Conservation (phyloP, 2,329 filamentous ascomycete genomes). For the Sarocladium strictum region DNA sequence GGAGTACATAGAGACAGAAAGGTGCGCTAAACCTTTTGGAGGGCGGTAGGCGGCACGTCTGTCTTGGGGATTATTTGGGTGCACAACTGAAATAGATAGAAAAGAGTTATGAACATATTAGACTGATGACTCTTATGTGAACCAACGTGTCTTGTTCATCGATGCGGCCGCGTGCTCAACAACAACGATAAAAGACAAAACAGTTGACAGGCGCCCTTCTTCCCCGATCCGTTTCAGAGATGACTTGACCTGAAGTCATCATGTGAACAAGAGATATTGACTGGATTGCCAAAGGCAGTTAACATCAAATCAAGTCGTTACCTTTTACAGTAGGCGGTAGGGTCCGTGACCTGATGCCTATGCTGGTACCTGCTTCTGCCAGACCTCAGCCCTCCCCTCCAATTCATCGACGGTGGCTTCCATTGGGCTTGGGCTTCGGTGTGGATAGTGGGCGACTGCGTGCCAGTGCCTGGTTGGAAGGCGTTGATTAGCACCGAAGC, state of each 20-base stretch:
- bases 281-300: too few relatives aligned
- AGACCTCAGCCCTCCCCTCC: not conserved
- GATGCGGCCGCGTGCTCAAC: not conserved
- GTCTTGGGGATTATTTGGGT: too few relatives aligned
- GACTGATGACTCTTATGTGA: not conserved
- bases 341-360: constrained; percentile 1
- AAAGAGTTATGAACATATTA: constrained; percentile 6
- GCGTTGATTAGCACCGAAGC: not conserved
- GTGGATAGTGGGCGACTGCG: not conserved
- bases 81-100: not conserved
- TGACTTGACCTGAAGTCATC: too few relatives aligned
- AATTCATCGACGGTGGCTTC: not conserved
- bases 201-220: too few relatives aligned
- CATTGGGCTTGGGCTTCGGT: not conserved
- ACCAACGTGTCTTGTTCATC: not conserved
- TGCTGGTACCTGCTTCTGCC: constrained; percentile 8
- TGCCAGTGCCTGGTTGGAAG: constrained; percentile 1
- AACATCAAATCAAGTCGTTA: not conserved
- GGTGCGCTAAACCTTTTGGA: not conserved
- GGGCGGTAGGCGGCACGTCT: not conserved
- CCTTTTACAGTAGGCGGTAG: constrained; percentile 2
- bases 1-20: not conserved
- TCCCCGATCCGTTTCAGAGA: too few relatives aligned
- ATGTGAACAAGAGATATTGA: too few relatives aligned
- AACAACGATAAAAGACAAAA: too few relatives aligned